These are phyloP conservation scores for Fusarium sp. DNA, from an alignment of 2,329 filamentous ascomycete genomes.

Conservation along the genomic window DNA sequence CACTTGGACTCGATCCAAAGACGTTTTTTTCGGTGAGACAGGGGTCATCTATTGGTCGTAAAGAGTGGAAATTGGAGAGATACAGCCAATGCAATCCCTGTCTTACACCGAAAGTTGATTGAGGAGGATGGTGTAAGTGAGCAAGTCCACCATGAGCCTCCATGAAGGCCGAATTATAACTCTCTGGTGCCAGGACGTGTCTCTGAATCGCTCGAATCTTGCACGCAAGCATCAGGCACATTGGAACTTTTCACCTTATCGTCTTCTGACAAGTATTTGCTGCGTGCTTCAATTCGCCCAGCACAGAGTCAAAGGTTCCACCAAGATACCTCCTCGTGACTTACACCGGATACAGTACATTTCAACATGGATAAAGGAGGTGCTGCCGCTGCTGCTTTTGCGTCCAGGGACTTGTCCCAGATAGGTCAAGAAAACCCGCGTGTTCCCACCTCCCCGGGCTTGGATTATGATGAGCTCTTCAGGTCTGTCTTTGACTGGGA, in stretches of 20 bases:
- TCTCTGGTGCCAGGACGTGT: slow-evolving; percentile 57
- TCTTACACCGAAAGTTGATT: slow-evolving; percentile 33
- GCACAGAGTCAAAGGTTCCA: slow-evolving; percentile 58
- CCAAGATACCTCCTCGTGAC: slow-evolving; percentile 57
- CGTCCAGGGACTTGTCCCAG: slow-evolving; percentile 53
- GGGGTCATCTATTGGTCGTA: slow-evolving; percentile 51
- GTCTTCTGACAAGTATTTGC: slow-evolving; percentile 55
- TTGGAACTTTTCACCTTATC: slow-evolving; percentile 60
- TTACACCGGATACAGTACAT: slow-evolving; percentile 54
- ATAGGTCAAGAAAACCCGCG: slow-evolving; percentile 56
- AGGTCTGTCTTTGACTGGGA: slow-evolving; percentile 57
- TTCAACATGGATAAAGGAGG: slow-evolving; percentile 57
- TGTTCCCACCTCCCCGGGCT: slow-evolving; percentile 54
- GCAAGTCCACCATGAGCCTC: slow-evolving; percentile 54
- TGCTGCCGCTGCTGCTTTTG: slow-evolving; percentile 38
- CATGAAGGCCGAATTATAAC: slow-evolving; percentile 58
- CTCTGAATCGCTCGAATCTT: slow-evolving; percentile 58
- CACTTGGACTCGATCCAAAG: slow-evolving; percentile 22
- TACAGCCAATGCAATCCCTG: slow-evolving; percentile 49
- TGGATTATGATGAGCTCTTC: slow-evolving; percentile 55
- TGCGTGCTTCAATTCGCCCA: slow-evolving; percentile 57
- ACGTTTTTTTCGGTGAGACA: slow-evolving; percentile 50
- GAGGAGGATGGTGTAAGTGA: slow-evolving; percentile 58
- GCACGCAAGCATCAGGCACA: slow-evolving; percentile 57
- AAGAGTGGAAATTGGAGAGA: slow-evolving; percentile 32